These are phyloP conservation scores for Nevesoporus exiguus DNA, from an alignment of 768 basidiomycete species.

Conservation along the genomic window DNA sequence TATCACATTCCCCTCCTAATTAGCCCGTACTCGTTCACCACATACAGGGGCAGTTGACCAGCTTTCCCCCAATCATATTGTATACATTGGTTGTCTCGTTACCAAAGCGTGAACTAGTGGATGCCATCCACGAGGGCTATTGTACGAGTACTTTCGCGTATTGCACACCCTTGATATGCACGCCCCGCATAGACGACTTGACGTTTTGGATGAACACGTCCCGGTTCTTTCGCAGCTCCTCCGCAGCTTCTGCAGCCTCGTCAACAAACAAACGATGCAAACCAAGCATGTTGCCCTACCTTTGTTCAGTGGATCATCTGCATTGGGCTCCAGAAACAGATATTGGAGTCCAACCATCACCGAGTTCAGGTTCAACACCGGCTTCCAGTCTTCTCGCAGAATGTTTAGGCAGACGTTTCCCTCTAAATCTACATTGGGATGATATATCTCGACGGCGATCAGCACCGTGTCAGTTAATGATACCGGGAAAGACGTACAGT, in stretches of 20 bases:
- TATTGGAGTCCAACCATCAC: constrained; percentile 99
- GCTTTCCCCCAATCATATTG: not conserved
- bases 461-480: not conserved
- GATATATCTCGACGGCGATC: constrained; percentile 74
- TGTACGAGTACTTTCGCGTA: constrained; percentile 72
- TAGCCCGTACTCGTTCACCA: constrained; percentile 89
- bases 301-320: constrained; percentile 98
- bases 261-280: constrained; percentile 7
- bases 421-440: constrained; percentile 96
- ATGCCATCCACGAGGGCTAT: constrained; percentile 24
- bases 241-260: constrained; percentile 76
- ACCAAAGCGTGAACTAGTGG: constrained; percentile 3
- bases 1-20: constrained; percentile 91
- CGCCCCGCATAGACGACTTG: constrained; percentile 82
- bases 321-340: constrained; percentile 97
- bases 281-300: constrained; percentile 48
- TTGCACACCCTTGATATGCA: constrained; percentile 67
- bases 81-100: not conserved
- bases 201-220: constrained; percentile 84
- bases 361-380: constrained; percentile 94
- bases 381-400: constrained; percentile 99
- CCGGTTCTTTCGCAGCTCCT: constrained; percentile 87
- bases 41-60: constrained; percentile 81
- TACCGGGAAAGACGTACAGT: constrained; percentile 52
- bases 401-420: constrained; percentile 99